Conservation (phyloP, 768 basidiomycete genomes). For the Astraeus odoratus region DNA sequence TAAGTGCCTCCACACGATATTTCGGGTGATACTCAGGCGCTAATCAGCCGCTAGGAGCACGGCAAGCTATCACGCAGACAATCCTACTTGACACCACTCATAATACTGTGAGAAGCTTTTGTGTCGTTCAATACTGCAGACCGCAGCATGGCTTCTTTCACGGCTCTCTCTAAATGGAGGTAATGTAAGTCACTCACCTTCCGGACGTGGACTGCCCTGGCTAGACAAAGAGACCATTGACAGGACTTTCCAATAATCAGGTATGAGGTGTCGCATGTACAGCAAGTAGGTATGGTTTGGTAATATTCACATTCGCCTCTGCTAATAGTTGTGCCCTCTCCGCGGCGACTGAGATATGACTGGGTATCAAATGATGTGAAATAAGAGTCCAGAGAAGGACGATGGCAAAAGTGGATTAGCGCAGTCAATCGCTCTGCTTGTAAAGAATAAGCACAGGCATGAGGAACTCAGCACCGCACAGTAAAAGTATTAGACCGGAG, state of each 20-base stretch:
- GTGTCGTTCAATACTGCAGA: too few species aligned
- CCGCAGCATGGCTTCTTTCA: too few species aligned
- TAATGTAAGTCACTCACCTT: neutral
- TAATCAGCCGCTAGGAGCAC: too few species aligned
- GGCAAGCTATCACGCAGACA: too few species aligned
- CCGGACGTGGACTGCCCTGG: neutral
- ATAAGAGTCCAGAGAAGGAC: constrained; percentile 3
- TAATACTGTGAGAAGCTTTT: too few species aligned
- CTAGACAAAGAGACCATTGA: neutral
- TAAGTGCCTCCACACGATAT: too few species aligned
- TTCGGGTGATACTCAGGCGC: too few species aligned
- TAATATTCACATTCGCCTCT: constrained; percentile 7
- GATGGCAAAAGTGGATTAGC: constrained; percentile 6
- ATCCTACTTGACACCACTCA: neutral
- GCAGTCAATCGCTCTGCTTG: constrained; percentile 12
- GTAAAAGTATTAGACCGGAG: neutral
- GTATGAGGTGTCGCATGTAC: constrained; percentile 5
- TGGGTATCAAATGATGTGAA: constrained; percentile 7
- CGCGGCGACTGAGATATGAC: constrained; percentile 4
- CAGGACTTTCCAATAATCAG: constrained; percentile 3
- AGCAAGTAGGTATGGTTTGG: neutral
- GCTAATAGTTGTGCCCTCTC: constrained; percentile 4
- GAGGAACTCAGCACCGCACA: neutral
- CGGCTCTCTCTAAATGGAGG: too few species aligned
- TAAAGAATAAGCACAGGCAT: neutral